Percentiles rank a stretch among this genome's conserved stretches.
These are phyloP conservation scores for Torulaspora gathmanii DNA, from an alignment of 805 yeast species.

Conservation along the genomic window DNA sequence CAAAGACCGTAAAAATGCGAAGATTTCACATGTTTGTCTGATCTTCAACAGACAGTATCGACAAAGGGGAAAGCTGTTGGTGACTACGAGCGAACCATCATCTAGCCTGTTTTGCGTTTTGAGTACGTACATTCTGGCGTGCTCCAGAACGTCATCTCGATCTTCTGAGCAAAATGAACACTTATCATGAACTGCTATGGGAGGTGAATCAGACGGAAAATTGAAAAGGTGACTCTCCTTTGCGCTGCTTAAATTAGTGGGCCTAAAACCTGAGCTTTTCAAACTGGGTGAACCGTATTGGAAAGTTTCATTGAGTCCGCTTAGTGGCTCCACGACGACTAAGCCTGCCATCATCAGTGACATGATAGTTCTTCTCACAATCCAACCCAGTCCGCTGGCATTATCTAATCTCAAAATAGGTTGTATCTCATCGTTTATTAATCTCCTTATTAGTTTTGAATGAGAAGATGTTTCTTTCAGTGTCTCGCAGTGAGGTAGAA, in stretches of 20 bases:
- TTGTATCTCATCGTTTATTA: conserved; percentile 75
- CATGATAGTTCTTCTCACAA: conserved; percentile 58
- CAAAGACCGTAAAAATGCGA: conserved; percentile 68
- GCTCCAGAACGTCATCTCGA: conserved; percentile 64
- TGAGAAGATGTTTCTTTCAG: conserved; percentile 39
- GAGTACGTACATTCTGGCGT: conserved; percentile 70
- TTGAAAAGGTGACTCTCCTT: conserved; percentile 40
- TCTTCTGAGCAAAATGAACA: conserved; percentile 84
- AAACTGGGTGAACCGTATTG: conserved; percentile 34
- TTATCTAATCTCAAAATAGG: conserved; percentile 60
- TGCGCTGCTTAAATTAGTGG: background rate
- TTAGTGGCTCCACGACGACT: conserved; percentile 79
- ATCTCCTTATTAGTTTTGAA: conserved; percentile 57
- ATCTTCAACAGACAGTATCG: conserved; percentile 74
- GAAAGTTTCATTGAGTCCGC: conserved; percentile 74
- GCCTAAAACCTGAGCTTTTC: conserved; percentile 1
- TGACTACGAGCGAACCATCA: conserved; percentile 28
- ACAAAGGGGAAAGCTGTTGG: conserved; percentile 62
- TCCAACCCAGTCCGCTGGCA: conserved; percentile 61
- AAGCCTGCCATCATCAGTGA: conserved; percentile 70
- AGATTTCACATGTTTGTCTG: conserved; percentile 77
- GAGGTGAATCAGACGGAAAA: conserved; percentile 49
- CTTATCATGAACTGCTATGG: conserved; percentile 68
- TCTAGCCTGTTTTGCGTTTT: conserved; percentile 41
- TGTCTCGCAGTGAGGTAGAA: conserved; percentile 33